Conservation (phyloP, 2,329 filamentous ascomycete genomes). For the Ascochyta koolunga region DNA sequence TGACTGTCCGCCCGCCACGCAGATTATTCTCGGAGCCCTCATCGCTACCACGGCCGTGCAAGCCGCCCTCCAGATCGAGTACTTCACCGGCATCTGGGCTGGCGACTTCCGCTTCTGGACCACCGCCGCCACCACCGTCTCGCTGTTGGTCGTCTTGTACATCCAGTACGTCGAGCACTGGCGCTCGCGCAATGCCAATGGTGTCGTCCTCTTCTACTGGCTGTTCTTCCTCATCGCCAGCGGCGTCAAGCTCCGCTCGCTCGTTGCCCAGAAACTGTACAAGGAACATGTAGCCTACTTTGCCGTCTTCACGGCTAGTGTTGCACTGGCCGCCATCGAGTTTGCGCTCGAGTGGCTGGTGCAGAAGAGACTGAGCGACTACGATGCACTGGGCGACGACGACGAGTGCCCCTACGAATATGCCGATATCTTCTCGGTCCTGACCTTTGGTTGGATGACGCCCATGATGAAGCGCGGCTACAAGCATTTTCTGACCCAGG, state of each 20-base stretch:
- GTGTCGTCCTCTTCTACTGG: conserved; percentile 91
- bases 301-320: conserved; percentile 72
- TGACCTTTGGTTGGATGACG: conserved; percentile 99
- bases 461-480: conserved; percentile 96
- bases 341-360: conserved; percentile 86
- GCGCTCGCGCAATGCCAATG: conserved; percentile 82
- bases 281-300: conserved; percentile 74
- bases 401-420: conserved; percentile 84
- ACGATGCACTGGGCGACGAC: conserved; percentile 70
- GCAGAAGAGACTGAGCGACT: conserved; percentile 75
- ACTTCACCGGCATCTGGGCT: conserved; percentile 72
- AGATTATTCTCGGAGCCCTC: conserved; percentile 71
- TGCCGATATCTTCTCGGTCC: conserved; percentile 87
- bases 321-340: conserved; percentile 71
- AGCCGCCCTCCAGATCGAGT: conserved; percentile 75
- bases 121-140: conserved; percentile 72
- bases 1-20: conserved; percentile 10
- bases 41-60: conserved; percentile 73
- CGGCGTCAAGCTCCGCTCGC: conserved; percentile 82
- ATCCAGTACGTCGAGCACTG: conserved; percentile 89
- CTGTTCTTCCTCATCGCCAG: conserved; percentile 80
- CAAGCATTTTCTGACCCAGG: conserved; percentile 87
- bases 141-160: conserved; percentile 74
- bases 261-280: conserved; percentile 79
- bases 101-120: conserved; percentile 88